Conservation (phyloP, 2,329 filamentous ascomycete species). For the Balansia obtecta region DNA sequence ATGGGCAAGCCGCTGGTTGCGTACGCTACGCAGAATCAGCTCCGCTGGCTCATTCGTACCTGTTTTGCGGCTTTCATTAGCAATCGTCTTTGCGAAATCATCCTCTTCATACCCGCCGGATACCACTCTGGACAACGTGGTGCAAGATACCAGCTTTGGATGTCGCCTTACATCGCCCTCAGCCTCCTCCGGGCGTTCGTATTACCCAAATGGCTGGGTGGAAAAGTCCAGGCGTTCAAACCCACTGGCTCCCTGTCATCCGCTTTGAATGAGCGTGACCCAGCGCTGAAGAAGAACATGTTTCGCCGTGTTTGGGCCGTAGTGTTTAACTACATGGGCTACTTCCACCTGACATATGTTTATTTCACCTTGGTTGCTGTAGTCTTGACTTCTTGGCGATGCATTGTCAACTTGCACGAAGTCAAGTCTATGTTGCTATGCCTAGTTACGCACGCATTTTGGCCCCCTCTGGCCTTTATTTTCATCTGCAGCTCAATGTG, state of each 20-base stretch:
- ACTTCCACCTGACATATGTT: conserved; percentile 42
- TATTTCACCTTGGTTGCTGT: conserved; percentile 39
- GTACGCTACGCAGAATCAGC: conserved; percentile 37
- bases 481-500: conserved; percentile 42
- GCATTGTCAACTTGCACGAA: conserved; percentile 26
- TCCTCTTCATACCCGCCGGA: conserved; percentile 45
- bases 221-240: conserved; percentile 45
- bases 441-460: conserved; percentile 47
- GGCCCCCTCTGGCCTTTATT: conserved; percentile 47
- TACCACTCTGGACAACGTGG: conserved; percentile 47
- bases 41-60: conserved; percentile 45
- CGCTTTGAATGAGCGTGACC: conserved; percentile 45
- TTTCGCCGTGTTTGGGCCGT: conserved; percentile 40
- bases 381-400: conserved; percentile 36
- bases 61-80: conserved; percentile 38
- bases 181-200: conserved; percentile 46
- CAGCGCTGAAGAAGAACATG: conserved; percentile 37
- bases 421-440: conserved; percentile 32
- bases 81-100: conserved; percentile 43
- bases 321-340: conserved; percentile 41
- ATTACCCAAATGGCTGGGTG: conserved; percentile 47
- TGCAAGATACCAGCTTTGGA: conserved; percentile 46
- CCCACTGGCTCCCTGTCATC: conserved; percentile 45
- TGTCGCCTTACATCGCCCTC: conserved; percentile 48
- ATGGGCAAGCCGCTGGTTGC: conserved; percentile 45